A percentile compares a stretch with the other conserved stretches of the same genome.
Conservation (phyloP, 345 rosid species). For the Citrus cavaleriei region DNA sequence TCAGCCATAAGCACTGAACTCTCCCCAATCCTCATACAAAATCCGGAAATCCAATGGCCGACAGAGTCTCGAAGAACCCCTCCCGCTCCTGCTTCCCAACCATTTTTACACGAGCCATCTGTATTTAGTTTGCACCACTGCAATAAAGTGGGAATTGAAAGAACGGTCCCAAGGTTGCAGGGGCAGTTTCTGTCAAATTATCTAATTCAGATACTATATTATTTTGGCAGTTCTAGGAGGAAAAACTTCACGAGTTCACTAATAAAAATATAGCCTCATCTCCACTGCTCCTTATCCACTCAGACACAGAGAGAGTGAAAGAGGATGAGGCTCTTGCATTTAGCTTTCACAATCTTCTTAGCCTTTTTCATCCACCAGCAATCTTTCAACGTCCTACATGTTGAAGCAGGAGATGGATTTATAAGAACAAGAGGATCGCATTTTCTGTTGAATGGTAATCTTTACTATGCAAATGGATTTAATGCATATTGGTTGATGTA, state of each 20-base stretch:
- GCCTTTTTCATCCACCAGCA: slow-evolving; percentile 33
- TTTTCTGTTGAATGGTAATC: slow-evolving; percentile 61
- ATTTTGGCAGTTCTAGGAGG: slow-evolving; percentile 6
- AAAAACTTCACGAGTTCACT: neutral
- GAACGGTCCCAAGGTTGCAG: neutral
- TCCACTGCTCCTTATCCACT: neutral
- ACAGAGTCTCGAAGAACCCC: too few relatives aligned
- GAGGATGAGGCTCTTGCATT: slow-evolving; percentile 37
- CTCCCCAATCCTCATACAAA: too few relatives aligned
- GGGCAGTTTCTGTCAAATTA: neutral
- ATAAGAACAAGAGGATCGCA: slow-evolving; percentile 60
- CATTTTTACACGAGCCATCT: too few relatives aligned
- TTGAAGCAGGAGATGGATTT: slow-evolving; percentile 54
- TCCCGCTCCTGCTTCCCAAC: too few relatives aligned
- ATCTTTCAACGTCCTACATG: slow-evolving; percentile 24
- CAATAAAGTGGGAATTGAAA: neutral
- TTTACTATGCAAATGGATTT: slow-evolving; percentile 84
- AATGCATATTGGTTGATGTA: slow-evolving; percentile 96
- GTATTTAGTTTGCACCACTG: too few relatives aligned
- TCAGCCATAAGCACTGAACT: too few relatives aligned
- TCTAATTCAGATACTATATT: neutral
- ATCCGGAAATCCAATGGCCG: too few relatives aligned
- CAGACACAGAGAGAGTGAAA: slow-evolving; percentile 1
- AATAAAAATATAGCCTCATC: too few relatives aligned
- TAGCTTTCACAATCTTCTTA: slow-evolving; percentile 21